Conservation (phyloP, 495 filamentous ascomycete species). For the Penicillium psychrofluorescens region DNA sequence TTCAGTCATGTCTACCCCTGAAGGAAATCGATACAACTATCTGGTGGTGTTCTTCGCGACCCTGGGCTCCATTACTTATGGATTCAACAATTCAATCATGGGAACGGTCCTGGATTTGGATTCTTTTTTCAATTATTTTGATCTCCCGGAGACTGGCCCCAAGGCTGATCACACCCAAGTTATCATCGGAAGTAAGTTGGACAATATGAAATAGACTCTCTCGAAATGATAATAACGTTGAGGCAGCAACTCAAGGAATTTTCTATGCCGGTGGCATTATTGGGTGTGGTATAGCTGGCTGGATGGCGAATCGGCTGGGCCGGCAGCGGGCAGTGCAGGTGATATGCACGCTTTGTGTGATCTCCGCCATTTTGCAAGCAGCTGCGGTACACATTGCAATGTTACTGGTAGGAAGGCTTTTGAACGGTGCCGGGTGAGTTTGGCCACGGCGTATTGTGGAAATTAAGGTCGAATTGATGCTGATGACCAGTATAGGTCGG, state of each 20-base stretch:
- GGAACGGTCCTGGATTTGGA: conserved; percentile 7
- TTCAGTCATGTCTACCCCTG: too few relatives aligned
- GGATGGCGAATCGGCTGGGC: not conserved
- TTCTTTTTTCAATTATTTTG: conserved; percentile 11
- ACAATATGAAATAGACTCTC: not conserved
- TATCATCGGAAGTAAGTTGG: not conserved
- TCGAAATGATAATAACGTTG: not conserved
- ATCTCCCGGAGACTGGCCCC: not conserved
- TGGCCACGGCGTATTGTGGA: not conserved
- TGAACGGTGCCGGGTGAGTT: not conserved
- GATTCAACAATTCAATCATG: conserved; percentile 12
- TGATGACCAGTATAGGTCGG: not conserved
- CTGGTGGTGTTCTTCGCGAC: conserved; percentile 9
- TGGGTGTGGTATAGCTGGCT: not conserved
- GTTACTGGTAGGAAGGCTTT: not conserved
- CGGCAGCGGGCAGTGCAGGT: not conserved
- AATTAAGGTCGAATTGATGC: not conserved
- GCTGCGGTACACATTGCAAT: conserved; percentile 1
- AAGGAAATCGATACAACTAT: conserved; percentile 1
- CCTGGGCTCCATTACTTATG: conserved; percentile 11
- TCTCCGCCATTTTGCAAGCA: not conserved
- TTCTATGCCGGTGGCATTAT: not conserved
- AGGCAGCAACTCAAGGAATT: not conserved
- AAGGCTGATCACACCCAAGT: not conserved
- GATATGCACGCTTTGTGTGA: not conserved